phyloP scores from a whole-genome alignment of 305 asterid genomes.

The Solanum aculeatissimum region DNA sequence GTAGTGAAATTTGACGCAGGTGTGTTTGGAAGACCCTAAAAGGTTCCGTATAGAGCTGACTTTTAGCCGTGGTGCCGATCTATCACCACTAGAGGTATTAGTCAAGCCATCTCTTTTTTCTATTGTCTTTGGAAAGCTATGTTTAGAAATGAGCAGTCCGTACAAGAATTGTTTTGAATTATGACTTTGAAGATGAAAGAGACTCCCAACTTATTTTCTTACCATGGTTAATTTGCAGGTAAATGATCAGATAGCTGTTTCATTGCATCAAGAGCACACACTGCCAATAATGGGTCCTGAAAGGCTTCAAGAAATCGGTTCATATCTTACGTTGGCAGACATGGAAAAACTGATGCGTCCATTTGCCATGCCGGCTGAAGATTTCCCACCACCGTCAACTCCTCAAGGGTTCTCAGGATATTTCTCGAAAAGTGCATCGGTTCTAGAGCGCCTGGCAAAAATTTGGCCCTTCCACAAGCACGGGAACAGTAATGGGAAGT shows the following conservation, averaged over 20 bases:
- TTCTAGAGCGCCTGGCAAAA: conserved; percentile 82
- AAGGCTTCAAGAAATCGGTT: conserved; percentile 84
- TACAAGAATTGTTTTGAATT: neutral
- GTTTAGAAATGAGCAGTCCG: neutral
- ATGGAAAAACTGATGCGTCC: conserved; percentile 85
- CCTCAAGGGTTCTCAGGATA: conserved; percentile 92
- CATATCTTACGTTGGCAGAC: conserved; percentile 65
- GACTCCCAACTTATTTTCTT: neutral
- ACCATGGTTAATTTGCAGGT: conserved; percentile 28
- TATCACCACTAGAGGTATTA: conserved; percentile 82
- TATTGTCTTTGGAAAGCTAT: neutral
- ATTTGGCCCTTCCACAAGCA: conserved; percentile 90
- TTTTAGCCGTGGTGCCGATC: conserved; percentile 95
- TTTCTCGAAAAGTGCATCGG: conserved; percentile 87
- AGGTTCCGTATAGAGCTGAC: conserved; percentile 86
- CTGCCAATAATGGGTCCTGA: conserved; percentile 95
- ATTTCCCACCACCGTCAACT: conserved; percentile 72
- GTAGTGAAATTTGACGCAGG: conserved; percentile 28
- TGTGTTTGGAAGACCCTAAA: conserved; percentile 82
- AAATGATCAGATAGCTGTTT: conserved; percentile 55
- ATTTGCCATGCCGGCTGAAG: conserved; percentile 95
- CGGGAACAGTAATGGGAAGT: conserved; percentile 34
- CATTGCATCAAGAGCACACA: conserved; percentile 90
- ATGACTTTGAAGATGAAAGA: neutral
- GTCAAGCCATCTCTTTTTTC: neutral